A percentile compares a stretch with the other conserved stretches of the same genome.
Evolutionary conservation across 75 land plant genomes (phyloP).

Genomic region (Azolla pinnata): DNA sequence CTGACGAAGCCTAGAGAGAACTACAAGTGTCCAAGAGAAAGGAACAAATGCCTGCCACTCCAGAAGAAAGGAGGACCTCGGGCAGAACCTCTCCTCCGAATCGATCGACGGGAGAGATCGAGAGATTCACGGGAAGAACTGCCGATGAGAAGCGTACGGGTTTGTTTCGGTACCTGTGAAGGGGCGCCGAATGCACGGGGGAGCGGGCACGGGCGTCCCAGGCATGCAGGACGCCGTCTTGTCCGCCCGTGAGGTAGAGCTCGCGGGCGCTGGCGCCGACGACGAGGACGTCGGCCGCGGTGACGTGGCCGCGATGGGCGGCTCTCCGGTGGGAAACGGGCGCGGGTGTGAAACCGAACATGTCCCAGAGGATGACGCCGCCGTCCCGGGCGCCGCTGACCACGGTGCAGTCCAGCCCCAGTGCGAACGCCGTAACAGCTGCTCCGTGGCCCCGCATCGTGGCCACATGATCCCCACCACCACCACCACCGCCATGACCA

Average conservation of each 20-base stretch:
- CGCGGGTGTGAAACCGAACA: slow-evolving; percentile 6
- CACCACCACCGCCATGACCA: slow-evolving; percentile 2
- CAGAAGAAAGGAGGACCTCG: too few species aligned
- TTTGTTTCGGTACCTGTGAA: slow-evolving; percentile 24
- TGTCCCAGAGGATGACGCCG: slow-evolving; percentile 27
- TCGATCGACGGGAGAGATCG: too few species aligned
- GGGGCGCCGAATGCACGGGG: slow-evolving; percentile 12
- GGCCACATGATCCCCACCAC: slow-evolving; percentile 8
- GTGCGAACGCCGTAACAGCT: slow-evolving; percentile 21
- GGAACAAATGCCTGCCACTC: too few species aligned
- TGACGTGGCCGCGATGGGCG: slow-evolving; percentile 32
- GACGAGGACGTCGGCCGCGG: slow-evolving; percentile 17
- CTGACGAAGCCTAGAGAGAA: too few species aligned
- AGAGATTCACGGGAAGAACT: too few species aligned
- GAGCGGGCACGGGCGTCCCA: slow-evolving; percentile 21
- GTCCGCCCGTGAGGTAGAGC: slow-evolving; percentile 27
- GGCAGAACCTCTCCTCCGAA: too few species aligned
- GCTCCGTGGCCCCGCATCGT: slow-evolving; percentile 24
- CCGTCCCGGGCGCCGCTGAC: slow-evolving; percentile 33
- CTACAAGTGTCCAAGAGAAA: too few species aligned
- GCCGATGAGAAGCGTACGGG: too few species aligned
- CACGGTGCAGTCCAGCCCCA: slow-evolving; percentile 11
- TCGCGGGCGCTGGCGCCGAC: slow-evolving; percentile 6
- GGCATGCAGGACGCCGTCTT: slow-evolving; percentile 31
- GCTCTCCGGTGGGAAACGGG: slow-evolving; percentile 14